Percentiles rank a stretch among this genome's conserved stretches.
These are phyloP conservation scores for Leptodermis oblonga DNA, from an alignment of 257 asterid genomes.

Conservation along the genomic window DNA sequence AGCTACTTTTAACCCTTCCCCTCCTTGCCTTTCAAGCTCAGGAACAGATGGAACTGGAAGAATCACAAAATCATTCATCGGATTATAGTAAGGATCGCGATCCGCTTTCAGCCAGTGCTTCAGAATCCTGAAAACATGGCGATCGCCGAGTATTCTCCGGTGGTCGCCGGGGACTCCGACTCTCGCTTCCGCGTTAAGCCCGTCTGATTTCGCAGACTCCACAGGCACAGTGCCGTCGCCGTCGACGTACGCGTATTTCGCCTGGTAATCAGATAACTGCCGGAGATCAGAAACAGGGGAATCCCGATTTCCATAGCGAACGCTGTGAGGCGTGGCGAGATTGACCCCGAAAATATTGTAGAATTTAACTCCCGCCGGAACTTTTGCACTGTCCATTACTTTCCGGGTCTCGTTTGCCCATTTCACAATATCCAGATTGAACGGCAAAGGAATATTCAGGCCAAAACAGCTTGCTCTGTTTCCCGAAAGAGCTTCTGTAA, in stretches of 20 bases:
- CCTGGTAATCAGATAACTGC: constrained; percentile 48
- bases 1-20: constrained; percentile 54
- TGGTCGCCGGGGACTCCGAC: constrained; percentile 91
- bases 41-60: constrained; percentile 61
- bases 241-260: constrained; percentile 64
- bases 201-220: constrained; percentile 95
- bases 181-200: constrained; percentile 85
- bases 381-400: constrained; percentile 53
- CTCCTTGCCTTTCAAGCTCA: constrained; percentile 6
- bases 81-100: constrained; percentile 88
- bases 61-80: constrained; percentile 72
- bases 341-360: constrained; percentile 84
- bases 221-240: constrained; percentile 97
- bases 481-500: constrained; percentile 58
- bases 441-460: constrained; percentile 58
- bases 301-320: constrained; percentile 80
- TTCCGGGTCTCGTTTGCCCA: constrained; percentile 84
- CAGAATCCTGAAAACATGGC: constrained; percentile 75
- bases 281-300: constrained; percentile 69
- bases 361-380: constrained; percentile 65
- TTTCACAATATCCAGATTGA: constrained; percentile 59
- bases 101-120: constrained; percentile 95
- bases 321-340: constrained; percentile 73
- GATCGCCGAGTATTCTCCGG: constrained; percentile 80
- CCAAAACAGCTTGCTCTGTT: constrained; percentile 67